Percentiles rank a stretch among this genome's conserved stretches.
Evolutionary conservation across 2,329 filamentous ascomycete species (phyloP).

Genomic region (Cercospora sp.): DNA sequence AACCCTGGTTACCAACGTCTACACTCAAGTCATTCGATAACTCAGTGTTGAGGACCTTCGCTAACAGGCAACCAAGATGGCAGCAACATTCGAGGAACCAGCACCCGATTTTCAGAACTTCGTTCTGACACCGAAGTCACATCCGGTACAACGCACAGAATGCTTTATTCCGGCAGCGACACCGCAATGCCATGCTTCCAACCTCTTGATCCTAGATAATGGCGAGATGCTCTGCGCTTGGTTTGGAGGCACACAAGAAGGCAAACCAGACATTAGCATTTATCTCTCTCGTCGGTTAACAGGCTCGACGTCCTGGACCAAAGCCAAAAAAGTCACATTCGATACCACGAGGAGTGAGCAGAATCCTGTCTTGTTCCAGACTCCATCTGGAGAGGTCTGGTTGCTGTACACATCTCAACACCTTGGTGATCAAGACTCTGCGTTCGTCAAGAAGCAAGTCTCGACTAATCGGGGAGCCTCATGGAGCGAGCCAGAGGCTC

Average conservation of each 20-base stretch:
- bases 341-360: constrained; percentile 23
- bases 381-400: constrained; percentile 22
- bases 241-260: constrained; percentile 26
- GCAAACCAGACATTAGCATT: constrained; percentile 26
- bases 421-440: constrained; percentile 24
- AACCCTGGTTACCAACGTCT: background rate
- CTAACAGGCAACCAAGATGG: background rate
- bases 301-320: constrained; percentile 14
- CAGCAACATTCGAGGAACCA: background rate
- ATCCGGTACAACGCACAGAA: constrained; percentile 16
- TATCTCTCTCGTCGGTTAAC: constrained; percentile 16
- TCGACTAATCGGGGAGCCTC: constrained; percentile 15
- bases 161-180: constrained; percentile 21
- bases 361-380: constrained; percentile 23
- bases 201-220: constrained; percentile 21
- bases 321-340: constrained; percentile 20
- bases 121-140: constrained; percentile 9
- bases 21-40: background rate
- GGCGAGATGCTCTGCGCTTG: constrained; percentile 27
- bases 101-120: constrained; percentile 4
- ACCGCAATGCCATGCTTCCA: constrained; percentile 24
- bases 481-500: constrained; percentile 12
- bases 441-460: constrained; percentile 20
- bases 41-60: background rate
- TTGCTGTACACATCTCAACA: constrained; percentile 23